Evolutionary conservation across 345 rosid species (phyloP), one percentile per base, ranked within the genome.

Genomic region (Mangifera indica): DNA sequence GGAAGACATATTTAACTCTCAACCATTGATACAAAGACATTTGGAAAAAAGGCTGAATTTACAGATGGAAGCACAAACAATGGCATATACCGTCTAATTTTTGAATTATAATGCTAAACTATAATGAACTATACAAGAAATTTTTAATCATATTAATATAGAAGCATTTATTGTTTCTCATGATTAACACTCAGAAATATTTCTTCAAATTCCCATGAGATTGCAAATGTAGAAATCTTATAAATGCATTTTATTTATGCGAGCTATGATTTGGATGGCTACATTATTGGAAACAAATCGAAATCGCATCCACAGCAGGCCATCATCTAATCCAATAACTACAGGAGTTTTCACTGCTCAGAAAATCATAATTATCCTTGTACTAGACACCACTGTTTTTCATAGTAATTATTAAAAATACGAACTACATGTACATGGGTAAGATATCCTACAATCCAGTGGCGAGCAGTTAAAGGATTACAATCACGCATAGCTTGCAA

Each of bases 401-500:
- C 22, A 20, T 51, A 21, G 60, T 70, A 53, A 48, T 51, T 18
- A 22, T 57, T 67, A 54, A 67, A 53, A 58, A 17, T 11, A 64
- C 32, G 66, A 56, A 51, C 29, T 18, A 13, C 29, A 74, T 10
- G 15, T 18, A 13, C 29, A 74, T 10, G 15, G 21, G 15, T 26
- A 76, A 68, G 53, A 59, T 4, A 46, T 51, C 92, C 81, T 82
- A 90, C 95, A 78, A 90, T 86, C 95, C 95, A 90, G 66, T 90
- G 95, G 72, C 95, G 88, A 11, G 95, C 91, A 18, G 84, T 71
- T 60, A 81, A 69, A 17, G 95, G 87, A 76, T 88, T 82, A 75
- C 95, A 90, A 42, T 82, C 92, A 59, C 95, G 81, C 89, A 81
- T 90, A 56, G 92, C 92, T 73, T 85, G 77, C 72, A 78, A 73